A percentile compares a stretch with the other conserved stretches of the same genome.
These are phyloP conservation scores for Bonia amplexicaulis DNA, from an alignment of 176 grass and related monocot genomes.

Conservation along the genomic window DNA sequence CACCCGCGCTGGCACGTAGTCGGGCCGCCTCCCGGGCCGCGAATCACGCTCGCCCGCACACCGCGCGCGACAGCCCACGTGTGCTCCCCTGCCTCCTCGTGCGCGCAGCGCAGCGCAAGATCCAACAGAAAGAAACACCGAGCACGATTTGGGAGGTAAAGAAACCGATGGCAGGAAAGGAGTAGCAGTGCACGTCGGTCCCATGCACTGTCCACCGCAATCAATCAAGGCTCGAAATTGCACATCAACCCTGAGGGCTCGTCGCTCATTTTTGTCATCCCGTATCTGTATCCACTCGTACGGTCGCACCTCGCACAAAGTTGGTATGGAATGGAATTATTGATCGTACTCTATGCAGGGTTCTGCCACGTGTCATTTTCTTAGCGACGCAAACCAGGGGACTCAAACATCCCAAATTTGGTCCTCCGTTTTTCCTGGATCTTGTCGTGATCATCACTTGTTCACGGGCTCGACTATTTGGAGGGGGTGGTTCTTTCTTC, in stretches of 20 bases:
- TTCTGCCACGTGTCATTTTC: not conserved
- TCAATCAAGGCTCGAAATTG: not conserved
- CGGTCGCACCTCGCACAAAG: too few species aligned
- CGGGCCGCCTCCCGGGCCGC: not conserved
- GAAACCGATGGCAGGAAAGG: not conserved
- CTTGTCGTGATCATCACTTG: not conserved
- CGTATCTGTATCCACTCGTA: too few species aligned
- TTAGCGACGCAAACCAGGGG: not conserved
- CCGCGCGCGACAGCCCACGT: not conserved
- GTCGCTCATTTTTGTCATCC: too few species aligned
- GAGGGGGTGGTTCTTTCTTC: not conserved
- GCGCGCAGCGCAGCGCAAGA: not conserved
- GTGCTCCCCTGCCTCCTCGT: not conserved
- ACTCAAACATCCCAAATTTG: not conserved
- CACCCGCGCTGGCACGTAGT: not conserved
- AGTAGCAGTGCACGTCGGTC: not conserved
- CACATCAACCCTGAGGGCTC: too few species aligned
- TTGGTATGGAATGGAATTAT: too few species aligned
- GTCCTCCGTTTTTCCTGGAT: not conserved
- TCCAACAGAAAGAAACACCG: not conserved
- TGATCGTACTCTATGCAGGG: too few species aligned
- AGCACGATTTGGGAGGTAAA: not conserved
- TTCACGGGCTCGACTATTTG: not conserved
- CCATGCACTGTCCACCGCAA: not conserved
- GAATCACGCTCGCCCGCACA: not conserved